These are phyloP conservation scores for Pichia sp. DNA, from an alignment of 1,139 yeast species.

Conservation along the genomic window DNA sequence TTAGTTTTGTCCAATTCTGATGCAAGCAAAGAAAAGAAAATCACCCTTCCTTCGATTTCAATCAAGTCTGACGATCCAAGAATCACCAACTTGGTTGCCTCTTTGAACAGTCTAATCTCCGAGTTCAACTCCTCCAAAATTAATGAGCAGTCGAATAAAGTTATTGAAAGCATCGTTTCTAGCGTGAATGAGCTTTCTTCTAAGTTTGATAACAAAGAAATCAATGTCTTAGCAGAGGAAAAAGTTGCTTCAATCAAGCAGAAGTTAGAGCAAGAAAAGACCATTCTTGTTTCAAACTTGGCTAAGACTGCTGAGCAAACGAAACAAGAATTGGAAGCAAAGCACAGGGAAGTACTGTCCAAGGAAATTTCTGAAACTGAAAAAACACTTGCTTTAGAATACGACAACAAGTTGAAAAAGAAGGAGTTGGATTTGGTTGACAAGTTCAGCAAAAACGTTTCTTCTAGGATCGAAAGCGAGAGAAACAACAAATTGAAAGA, in stretches of 20 bases:
- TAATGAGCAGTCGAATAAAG: constrained; percentile 2
- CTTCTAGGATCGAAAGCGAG: constrained; percentile 68
- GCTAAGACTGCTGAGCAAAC: constrained; percentile 49
- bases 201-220: constrained; percentile 46
- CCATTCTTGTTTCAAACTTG: constrained; percentile 47
- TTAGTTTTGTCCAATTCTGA: constrained; percentile 17
- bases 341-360: constrained; percentile 55
- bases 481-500: constrained; percentile 76
- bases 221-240: constrained; percentile 41
- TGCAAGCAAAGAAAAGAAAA: constrained; percentile 15
- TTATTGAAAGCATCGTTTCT: constrained; percentile 42
- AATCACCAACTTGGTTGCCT: constrained; percentile 31
- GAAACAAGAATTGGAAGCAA: constrained; percentile 58
- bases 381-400: constrained; percentile 65
- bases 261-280: constrained; percentile 54
- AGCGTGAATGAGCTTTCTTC: constrained; percentile 31
- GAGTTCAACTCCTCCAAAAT: constrained; percentile 41
- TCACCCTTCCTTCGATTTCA: constrained; percentile 28
- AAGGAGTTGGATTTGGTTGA: constrained; percentile 70
- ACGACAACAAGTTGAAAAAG: constrained; percentile 70
- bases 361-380: constrained; percentile 69
- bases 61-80: constrained; percentile 31
- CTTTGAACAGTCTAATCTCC: constrained; percentile 34
- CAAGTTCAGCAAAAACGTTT: constrained; percentile 61
- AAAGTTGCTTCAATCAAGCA: constrained; percentile 41